Percentiles rank a stretch among this genome's conserved stretches.
Conservation (phyloP, 306 rosid species). For the Rosa rugosa region DNA sequence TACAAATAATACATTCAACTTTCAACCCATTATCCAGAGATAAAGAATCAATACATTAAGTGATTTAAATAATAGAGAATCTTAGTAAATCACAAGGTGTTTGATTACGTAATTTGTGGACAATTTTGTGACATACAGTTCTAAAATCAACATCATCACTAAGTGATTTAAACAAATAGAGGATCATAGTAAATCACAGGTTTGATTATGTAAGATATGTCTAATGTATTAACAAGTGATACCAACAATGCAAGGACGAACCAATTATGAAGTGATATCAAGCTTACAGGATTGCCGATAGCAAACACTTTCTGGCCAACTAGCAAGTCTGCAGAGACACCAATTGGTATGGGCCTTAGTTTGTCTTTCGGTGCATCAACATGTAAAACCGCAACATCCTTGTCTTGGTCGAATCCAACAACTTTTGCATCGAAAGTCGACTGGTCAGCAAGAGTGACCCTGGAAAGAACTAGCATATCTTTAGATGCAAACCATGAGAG, state of each 20-base stretch:
- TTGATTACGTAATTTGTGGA: not conserved
- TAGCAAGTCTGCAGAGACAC: constrained; percentile 89
- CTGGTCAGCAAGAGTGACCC: constrained; percentile 97
- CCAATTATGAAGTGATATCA: not conserved
- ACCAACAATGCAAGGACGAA: constrained; percentile 4
- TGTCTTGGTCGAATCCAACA: constrained; percentile 99
- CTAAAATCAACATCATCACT: not conserved
- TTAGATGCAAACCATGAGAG: constrained; percentile 31
- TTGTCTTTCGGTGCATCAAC: constrained; percentile 87
- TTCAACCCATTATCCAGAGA: not conserved
- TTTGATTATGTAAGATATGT: not conserved
- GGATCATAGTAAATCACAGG: not conserved
- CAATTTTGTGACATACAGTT: constrained; percentile 11
- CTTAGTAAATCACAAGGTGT: not conserved
- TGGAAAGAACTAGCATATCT: constrained; percentile 51
- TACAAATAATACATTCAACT: not conserved
- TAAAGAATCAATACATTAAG: not conserved
- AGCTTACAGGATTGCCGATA: constrained; percentile 94
- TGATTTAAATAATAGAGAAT: not conserved
- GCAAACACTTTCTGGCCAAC: constrained; percentile 99
- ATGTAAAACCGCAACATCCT: constrained; percentile 91
- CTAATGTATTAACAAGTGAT: not conserved
- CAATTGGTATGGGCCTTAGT: constrained; percentile 85
- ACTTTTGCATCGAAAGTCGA: constrained; percentile 80
- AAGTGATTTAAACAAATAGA: not conserved